Conservation (phyloP, 208 protist genomes). For the Crithidia fasciculata region DNA sequence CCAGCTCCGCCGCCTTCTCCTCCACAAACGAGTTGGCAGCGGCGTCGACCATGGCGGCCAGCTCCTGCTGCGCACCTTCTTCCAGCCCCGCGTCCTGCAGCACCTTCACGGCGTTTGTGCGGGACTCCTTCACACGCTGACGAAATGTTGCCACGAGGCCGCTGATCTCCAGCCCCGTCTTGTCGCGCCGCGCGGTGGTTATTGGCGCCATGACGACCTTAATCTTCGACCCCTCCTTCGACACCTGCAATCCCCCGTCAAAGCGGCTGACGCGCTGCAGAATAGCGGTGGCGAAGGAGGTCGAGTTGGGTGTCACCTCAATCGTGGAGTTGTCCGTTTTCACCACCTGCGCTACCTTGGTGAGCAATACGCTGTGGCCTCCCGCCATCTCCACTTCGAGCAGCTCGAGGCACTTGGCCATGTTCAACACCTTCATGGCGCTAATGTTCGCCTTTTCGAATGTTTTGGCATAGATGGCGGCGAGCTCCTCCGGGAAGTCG, state of each 20-base stretch:
- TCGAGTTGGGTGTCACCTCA: conserved; percentile 68
- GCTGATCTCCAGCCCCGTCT: conserved; percentile 62
- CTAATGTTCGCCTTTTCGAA: conserved; percentile 80
- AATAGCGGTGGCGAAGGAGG: conserved; percentile 55
- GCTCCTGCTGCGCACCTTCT: conserved; percentile 60
- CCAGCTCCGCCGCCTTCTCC: conserved; percentile 76
- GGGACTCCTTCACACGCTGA: conserved; percentile 61
- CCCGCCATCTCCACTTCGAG: conserved; percentile 75
- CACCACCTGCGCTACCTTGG: conserved; percentile 78
- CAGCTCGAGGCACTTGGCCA: conserved; percentile 87
- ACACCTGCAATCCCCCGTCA: conserved; percentile 71
- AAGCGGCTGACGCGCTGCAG: conserved; percentile 80
- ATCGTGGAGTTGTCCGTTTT: conserved; percentile 66
- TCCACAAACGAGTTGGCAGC: conserved; percentile 67
- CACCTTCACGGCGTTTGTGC: conserved; percentile 62
- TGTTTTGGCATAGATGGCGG: conserved; percentile 57
- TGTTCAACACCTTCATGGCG: conserved; percentile 89
- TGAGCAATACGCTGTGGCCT: conserved; percentile 66
- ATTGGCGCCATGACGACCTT: conserved; percentile 72
- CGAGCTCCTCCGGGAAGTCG: conserved; percentile 82
- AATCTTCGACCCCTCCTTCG: conserved; percentile 73
- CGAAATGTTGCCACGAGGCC: conserved; percentile 49
- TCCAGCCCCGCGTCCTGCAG: conserved; percentile 74
- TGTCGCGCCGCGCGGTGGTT: conserved; percentile 74
- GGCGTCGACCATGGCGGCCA: conserved; percentile 58